Evolutionary conservation across 169 alveolate genomes (phyloP).

Genomic region (Eimeria tenella): DNA sequence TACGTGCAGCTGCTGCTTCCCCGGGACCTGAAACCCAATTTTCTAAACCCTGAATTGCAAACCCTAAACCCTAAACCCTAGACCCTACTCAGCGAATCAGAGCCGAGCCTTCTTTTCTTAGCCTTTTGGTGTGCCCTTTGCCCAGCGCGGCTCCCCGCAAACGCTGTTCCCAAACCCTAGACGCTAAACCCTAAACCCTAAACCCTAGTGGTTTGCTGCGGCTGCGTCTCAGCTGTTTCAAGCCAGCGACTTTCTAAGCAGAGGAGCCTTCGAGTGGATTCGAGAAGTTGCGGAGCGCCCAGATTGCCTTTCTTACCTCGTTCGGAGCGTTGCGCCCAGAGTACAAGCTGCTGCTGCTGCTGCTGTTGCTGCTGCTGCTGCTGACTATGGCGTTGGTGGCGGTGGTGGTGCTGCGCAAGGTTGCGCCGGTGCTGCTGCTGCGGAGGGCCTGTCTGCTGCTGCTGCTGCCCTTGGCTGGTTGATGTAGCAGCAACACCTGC

Average conservation of each 20-base stretch:
- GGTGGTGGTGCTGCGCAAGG: neutral
- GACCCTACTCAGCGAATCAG: neutral
- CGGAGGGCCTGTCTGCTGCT: neutral
- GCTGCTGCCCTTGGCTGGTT: neutral
- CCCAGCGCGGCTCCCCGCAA: too few relatives aligned
- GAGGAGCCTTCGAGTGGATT: slow-evolving; percentile 74
- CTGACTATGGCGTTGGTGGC: neutral
- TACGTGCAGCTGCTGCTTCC: neutral
- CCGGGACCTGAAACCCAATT: too few relatives aligned
- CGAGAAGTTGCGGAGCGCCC: slow-evolving; percentile 43
- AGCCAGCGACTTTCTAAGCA: slow-evolving; percentile 63
- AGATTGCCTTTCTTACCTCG: slow-evolving; percentile 56
- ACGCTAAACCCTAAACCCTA: neutral
- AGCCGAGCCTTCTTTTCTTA: too few relatives aligned
- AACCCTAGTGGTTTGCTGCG: neutral
- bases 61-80: neutral
- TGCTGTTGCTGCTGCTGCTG: slow-evolving; percentile 10
- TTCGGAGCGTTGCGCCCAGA: slow-evolving; percentile 69
- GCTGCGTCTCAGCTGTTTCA: slow-evolving; percentile 37
- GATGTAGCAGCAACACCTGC: neutral
- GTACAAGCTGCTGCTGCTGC: slow-evolving; percentile 28
- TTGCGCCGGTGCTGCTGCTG: neutral
- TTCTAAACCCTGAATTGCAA: too few relatives aligned
- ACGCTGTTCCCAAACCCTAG: too few relatives aligned
- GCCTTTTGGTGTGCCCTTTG: too few relatives aligned